Evolutionary conservation across 73 alveolate species (phyloP), one percentile per base, ranked within the genome.

Genomic region (Uronychia binucleata): DNA sequence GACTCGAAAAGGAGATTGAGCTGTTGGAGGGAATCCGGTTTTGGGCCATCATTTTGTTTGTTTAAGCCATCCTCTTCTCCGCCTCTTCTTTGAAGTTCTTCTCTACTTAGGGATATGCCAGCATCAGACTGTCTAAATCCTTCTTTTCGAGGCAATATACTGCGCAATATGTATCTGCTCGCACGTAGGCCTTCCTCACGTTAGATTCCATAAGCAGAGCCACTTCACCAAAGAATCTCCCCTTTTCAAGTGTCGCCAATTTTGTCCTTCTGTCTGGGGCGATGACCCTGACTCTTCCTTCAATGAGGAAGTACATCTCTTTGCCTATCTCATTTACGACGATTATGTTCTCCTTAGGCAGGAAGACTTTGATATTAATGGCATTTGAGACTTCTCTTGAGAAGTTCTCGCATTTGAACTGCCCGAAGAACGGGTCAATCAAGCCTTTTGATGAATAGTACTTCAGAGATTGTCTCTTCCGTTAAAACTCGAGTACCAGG

Each of bases 351-450:
- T 76, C 82, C 29, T 28, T 28, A 30, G 57, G 57, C 26, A 76
- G 59, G 30, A 11, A 76, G 30, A 76, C 30, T 59, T 76, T 76
- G n/a, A 60, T 34, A 30, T 88, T 58, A 1, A 90, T 78, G 5
- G 57, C 77, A 31, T 59, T 28, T 5, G 88, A 78, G 0, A 86
- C 82, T 26, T 79, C 84, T 34, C 59, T 86, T 26, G 75, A 25
- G 27, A 86, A 33, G 58, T 86, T 86, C 19, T 86, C 92, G 19
- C 79, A 58, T 59, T 86, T 79, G 57, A 78, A 86, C 28, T 60
- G 28, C 1, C 74, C 59, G 58, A 86, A 86, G 76, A 86, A 32
- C 1, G 88, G 88, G 0, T 46, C 67, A 46, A 46, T 46, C 67
- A 46, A 46, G 5, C n/a, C 5, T 46, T 46, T 46, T 19, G 67